Percentiles rank a stretch among this genome's conserved stretches.
Evolutionary conservation across 2,329 filamentous ascomycete genomes (phyloP).

Genomic region (Chaetomiaceae sp.): DNA sequence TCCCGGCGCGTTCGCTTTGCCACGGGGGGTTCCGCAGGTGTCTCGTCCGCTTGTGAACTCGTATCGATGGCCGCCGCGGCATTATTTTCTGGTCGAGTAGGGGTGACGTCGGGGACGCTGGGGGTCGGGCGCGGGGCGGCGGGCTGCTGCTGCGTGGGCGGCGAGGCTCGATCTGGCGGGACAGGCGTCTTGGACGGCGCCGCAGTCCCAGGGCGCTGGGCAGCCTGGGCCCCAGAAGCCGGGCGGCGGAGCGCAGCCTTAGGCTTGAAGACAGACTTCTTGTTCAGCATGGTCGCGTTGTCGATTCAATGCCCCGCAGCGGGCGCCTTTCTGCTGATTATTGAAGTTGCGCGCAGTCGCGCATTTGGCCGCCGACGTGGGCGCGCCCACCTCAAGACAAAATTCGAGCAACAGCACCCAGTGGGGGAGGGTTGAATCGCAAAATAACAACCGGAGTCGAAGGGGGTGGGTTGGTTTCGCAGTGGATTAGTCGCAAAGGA

Average conservation of each 20-base stretch:
- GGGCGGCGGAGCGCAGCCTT: conserved; percentile 14
- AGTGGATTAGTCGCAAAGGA: no score
- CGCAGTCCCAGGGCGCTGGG: conserved; percentile 1
- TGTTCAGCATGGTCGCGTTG: conserved; percentile 13
- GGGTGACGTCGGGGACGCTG: neutral
- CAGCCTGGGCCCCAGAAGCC: conserved; percentile 1
- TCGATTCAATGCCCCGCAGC: conserved; percentile 16
- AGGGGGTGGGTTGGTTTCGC: no score
- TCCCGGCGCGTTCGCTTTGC: neutral
- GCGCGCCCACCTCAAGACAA: no score
- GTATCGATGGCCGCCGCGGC: neutral
- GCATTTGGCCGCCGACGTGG: neutral
- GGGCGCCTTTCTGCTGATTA: neutral
- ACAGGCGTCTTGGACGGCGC: conserved; percentile 8
- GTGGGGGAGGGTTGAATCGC: no score
- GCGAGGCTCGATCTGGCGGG: neutral
- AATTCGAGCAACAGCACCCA: no score
- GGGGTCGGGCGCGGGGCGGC: conserved; percentile 8
- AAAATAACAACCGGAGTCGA: no score
- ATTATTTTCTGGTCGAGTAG: neutral
- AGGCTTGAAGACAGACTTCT: conserved; percentile 12
- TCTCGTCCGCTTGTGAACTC: neutral
- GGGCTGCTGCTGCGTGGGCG: neutral
- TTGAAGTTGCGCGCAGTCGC: neutral
- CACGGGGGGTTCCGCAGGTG: neutral